Evolutionary conservation across 2,329 filamentous ascomycete genomes (phyloP), one percentile per base, ranked within the genome.

Genomic region (Nemania bipapillata): DNA sequence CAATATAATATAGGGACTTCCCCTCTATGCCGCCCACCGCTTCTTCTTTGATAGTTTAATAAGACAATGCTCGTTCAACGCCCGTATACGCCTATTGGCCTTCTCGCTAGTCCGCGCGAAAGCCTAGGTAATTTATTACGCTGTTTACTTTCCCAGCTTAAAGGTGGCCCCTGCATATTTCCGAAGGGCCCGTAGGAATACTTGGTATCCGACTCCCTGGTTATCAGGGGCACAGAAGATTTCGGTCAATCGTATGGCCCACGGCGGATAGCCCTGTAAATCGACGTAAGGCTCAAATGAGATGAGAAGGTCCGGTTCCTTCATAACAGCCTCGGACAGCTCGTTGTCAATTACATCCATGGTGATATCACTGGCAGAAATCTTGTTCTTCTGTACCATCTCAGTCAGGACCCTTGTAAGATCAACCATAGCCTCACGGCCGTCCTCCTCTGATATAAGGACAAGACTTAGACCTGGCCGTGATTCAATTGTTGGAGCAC

Each of bases 181-280:
- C 79, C 92, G 91, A 74, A 99, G 82, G 0, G 91, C 95, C 71
- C 91, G 87, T 72, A 98, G 84, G 80, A 98, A 99, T 32, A 97
- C 91, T 78, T 97, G 94, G 80, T 99, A 99, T 52, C 94, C 94
- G 20, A 99, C 94, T 1, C 90, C 90, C 70, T 91, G 87, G 79
- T 93, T 93, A 77, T 94, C 92, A 65, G 87, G 86, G 12, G 92
- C 83, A 75, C 90, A 88, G 79, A 94, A 97, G 66, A 99, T 97
- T 84, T 99, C 96, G 0, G 94, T 97, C 77, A 99, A 83, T 50
- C 96, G 88, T 70, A 98, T 87, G 81, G 97, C 96, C 96, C 96
- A 99, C 0, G 96, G 96, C 9, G 96, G 96, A 79, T 98, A 99
- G 9, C 96, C 94, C 62, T 93, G 90, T 52, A 99, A 82, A 78